A percentile compares a stretch with the other conserved stretches of the same genome.
Evolutionary conservation across 768 basidiomycete genomes (phyloP).

Genomic region (Lyophyllum semitale): DNA sequence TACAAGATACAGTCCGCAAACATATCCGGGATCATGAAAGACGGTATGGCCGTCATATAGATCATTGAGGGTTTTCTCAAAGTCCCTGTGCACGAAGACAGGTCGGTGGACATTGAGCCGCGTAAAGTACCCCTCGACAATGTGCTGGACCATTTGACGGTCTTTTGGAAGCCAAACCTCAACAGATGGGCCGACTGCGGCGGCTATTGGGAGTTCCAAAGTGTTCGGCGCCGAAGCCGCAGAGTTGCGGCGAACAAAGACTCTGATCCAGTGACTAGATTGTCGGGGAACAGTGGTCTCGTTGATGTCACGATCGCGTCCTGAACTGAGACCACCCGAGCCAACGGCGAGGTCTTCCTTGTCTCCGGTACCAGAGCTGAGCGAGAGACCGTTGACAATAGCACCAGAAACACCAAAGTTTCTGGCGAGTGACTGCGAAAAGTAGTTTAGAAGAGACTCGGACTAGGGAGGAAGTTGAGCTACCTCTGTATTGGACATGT

Average conservation of each 20-base stretch:
- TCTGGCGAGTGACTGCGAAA: conserved; percentile 62
- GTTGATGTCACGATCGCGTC: conserved; percentile 60
- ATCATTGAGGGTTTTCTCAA: conserved; percentile 61
- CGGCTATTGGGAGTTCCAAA: conserved; percentile 33
- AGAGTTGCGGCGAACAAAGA: conserved; percentile 53
- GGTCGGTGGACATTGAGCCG: conserved; percentile 82
- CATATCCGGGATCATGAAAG: conserved; percentile 70
- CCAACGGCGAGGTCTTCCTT: conserved; percentile 80
- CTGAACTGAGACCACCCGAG: conserved; percentile 67
- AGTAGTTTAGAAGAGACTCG: background rate
- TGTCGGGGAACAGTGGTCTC: conserved; percentile 63
- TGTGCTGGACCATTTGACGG: conserved; percentile 59
- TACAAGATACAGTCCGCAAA: conserved; percentile 78
- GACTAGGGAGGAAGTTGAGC: conserved; percentile 9
- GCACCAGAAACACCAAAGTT: conserved; percentile 76
- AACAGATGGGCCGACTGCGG: conserved; percentile 35
- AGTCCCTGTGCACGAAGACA: conserved; percentile 68
- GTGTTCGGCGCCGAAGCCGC: conserved; percentile 32
- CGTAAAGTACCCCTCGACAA: conserved; percentile 73
- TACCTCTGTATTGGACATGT: conserved; percentile 73
- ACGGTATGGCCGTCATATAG: conserved; percentile 61
- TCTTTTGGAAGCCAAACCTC: conserved; percentile 78
- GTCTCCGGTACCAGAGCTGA: conserved; percentile 48
- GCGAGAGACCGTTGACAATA: conserved; percentile 66
- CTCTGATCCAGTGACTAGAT: conserved; percentile 57